phyloP scores from a whole-genome alignment of 768 basidiomycete species.

The Mycena venus region DNA sequence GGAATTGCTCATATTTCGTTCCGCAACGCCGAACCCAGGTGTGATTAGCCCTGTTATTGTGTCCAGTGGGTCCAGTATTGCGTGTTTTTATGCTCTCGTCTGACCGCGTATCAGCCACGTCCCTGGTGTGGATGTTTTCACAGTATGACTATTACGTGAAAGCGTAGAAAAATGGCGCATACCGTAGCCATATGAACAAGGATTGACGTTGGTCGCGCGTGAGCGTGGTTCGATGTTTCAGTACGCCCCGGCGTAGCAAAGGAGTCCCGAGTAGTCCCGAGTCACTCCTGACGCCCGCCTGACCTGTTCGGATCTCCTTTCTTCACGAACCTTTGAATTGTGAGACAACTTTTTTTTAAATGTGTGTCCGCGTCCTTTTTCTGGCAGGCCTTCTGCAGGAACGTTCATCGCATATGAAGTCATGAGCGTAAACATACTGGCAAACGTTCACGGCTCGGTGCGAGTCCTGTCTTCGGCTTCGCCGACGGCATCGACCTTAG shows the following conservation, averaged over 20 bases:
- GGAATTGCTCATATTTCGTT: constrained; percentile 87
- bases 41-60: constrained; percentile 85
- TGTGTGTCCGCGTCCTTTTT: not conserved
- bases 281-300: too few relatives aligned
- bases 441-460: not conserved
- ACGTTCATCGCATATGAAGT: not conserved
- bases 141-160: constrained; percentile 87
- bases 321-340: not conserved
- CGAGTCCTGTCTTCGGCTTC: not conserved
- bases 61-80: constrained; percentile 71
- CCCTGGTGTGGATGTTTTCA: constrained; percentile 87
- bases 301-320: not conserved
- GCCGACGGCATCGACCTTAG: constrained; percentile 2
- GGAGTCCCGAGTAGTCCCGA: not conserved
- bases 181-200: not conserved
- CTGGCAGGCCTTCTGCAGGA: not conserved
- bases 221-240: constrained; percentile 6
- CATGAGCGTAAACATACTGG: not conserved
- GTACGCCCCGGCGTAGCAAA: not conserved
- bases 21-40: constrained; percentile 71
- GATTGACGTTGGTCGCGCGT: not conserved
- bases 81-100: not conserved
- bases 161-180: constrained; percentile 23
- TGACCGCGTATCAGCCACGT: constrained; percentile 60
- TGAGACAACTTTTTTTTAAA: not conserved